Evolutionary conservation across 78 protist genomes (phyloP).

Genomic region (Cyanophora paradoxa): DNA sequence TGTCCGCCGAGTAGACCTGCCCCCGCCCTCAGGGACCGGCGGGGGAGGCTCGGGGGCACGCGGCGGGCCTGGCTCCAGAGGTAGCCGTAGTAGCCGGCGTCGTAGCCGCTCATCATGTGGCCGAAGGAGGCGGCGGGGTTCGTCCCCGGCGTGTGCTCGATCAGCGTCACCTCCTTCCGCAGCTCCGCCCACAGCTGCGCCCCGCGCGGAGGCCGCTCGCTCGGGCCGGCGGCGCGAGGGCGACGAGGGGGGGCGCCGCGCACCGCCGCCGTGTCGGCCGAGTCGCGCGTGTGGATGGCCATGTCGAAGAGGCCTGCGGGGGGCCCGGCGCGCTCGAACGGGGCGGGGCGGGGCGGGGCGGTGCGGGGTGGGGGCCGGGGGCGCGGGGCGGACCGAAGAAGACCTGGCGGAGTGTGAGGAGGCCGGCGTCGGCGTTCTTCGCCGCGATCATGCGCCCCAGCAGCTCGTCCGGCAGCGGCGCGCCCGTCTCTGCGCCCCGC

Average conservation of each 20-base stretch:
- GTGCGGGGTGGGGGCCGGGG: too few species aligned
- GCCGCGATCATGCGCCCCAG: slow-evolving; percentile 15
- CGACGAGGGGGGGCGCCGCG: neutral
- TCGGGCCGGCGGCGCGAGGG: too few species aligned
- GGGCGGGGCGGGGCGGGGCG: too few species aligned
- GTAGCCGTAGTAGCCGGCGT: slow-evolving; percentile 69
- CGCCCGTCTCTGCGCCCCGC: slow-evolving; percentile 42
- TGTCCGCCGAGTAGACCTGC: slow-evolving; percentile 38
- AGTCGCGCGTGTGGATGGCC: slow-evolving; percentile 21
- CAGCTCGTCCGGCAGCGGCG: slow-evolving; percentile 36
- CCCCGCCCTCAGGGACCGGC: neutral
- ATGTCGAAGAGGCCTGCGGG: slow-evolving; percentile 37
- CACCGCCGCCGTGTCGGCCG: neutral
- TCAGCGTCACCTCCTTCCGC: neutral
- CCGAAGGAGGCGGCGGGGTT: slow-evolving; percentile 35
- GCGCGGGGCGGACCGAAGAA: slow-evolving; percentile 1
- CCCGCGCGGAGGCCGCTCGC: neutral
- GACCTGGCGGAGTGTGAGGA: neutral
- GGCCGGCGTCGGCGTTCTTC: slow-evolving; percentile 16
- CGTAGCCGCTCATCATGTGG: slow-evolving; percentile 52
- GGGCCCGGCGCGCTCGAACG: too few species aligned
- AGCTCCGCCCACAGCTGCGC: slow-evolving; percentile 10
- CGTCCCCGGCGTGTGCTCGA: slow-evolving; percentile 22
- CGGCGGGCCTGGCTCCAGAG: slow-evolving; percentile 9
- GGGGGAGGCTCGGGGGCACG: neutral